Base-by-base conservation (phyloP, 106 monocot species). In the Gastrodia elata region DNA sequence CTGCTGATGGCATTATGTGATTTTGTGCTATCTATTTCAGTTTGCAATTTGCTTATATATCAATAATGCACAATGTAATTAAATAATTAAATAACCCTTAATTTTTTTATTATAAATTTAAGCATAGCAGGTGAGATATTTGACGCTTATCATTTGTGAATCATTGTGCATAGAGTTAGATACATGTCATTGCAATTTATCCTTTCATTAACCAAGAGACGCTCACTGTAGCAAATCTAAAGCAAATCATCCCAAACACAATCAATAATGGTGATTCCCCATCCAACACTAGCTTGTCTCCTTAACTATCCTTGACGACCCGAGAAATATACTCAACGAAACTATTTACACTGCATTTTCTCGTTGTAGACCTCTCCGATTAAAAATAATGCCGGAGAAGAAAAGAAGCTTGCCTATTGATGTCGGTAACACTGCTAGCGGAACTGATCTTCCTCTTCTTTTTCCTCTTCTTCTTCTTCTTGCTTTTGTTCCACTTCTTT, bases 381-480 rank as follows among this genome's bases (percentile, higher is more conserved):
- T 49, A 20, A 49, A 49, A 3, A 2, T 20, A 18, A 49, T 49
- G 34, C 16, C 55, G 9, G 24, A 67, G 8, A 58, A 15, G 16
- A 25, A 26, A 58, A 32, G 24, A 75, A 75, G 2, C 37, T 36
- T 64, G 84, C 91, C 84, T 70, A 68, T 91, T 87, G 41, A 91
- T 79, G 70, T 87, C 82, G 9, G 83, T 75, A 40, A 87, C 81
- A 55, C 49, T 86, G 43, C 72, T 20, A 55, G 58, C 65, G n/a
- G 70, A 71, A 28, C 73, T 34, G 68, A 46, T 64, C 71, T 71
- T 81, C 68, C 37, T 79, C 77, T 38, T 83, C 78, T 65, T 84
- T 73, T 74, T 90, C 77, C 41, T 83, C 78, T 65, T 84, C 75
- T 74, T 90, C 80, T 73, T 90, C 77, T 38, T 83, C 78, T 65